Conservation (phyloP, 83 land plant genomes). For the Picea engelmannii region DNA sequence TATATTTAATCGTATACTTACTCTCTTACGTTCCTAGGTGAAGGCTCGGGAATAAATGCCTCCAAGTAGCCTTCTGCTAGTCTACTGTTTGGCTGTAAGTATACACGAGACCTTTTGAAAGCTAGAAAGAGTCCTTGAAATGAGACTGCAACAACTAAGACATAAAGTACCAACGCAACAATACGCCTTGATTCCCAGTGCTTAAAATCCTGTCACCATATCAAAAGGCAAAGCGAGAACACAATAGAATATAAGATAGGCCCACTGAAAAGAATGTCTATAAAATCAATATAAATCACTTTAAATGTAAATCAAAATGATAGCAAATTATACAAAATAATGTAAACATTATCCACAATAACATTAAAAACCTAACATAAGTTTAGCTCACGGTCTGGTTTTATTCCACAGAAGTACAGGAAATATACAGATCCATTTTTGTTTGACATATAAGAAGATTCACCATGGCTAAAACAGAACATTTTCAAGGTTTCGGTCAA, state of each 20-base stretch:
- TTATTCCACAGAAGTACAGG: neutral
- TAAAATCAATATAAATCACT: neutral
- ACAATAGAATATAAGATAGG: neutral
- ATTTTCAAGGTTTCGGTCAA: neutral
- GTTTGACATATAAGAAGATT: neutral
- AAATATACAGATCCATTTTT: neutral
- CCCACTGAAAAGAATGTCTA: neutral
- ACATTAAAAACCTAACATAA: neutral
- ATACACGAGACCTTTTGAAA: slow-evolving; percentile 35
- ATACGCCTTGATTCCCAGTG: slow-evolving; percentile 78
- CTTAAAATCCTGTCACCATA: slow-evolving; percentile 56
- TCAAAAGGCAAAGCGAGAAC: neutral
- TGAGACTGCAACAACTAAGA: slow-evolving; percentile 43
- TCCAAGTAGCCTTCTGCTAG: slow-evolving; percentile 89
- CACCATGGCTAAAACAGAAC: neutral
- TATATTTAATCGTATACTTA: slow-evolving; percentile 26
- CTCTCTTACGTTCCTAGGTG: slow-evolving; percentile 67
- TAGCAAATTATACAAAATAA: neutral
- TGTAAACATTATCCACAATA: neutral
- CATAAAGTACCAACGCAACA: slow-evolving; percentile 65
- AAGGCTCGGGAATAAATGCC: slow-evolving; percentile 89
- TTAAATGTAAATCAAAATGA: neutral
- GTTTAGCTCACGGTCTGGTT: neutral
- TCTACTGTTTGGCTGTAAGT: slow-evolving; percentile 21
- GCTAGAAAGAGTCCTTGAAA: slow-evolving; percentile 48